Evolutionary conservation across 2,329 filamentous ascomycete species (phyloP), one percentile per base, ranked within the genome.

Genomic region (Exophiala sp.): DNA sequence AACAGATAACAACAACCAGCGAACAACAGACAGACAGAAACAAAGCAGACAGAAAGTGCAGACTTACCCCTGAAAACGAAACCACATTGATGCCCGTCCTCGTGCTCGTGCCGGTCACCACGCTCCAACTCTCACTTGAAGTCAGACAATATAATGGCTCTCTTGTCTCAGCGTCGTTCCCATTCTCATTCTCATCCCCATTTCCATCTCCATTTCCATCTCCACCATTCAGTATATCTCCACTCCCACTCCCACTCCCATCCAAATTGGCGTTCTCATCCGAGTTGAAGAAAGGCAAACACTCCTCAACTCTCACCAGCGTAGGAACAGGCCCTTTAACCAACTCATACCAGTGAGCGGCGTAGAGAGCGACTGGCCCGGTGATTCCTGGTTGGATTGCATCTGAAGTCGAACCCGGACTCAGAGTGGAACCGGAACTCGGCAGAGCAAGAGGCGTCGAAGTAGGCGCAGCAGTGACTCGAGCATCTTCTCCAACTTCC

Each of bases 291-390:
- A 5, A 19, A 21, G 35, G 35, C 7, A 53, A 11, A 51, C 58
- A 60, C 9, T 57, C 44, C 23, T 52, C 35, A 10, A 54, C 58
- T 24, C 29, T 22, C 8, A 61, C 58, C 5, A 38, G 6, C 5
- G 11, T 30, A 3, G 59, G 59, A 16, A 58, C 35, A 1, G 39
- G 42, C 6, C 42, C 38, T 21, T 44, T 40, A 2, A 42, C 27
- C 5, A 60, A 41, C 21, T 60, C 58, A 14, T 53, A 51, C 58
- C 59, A 61, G 22, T 48, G 53, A 1, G 58, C 58, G 14, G 44
- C 46, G 44, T 53, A 61, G 35, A 52, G 58, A 11, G 38, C 43
- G 43, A 48, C 23, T n/a, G 48, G 48, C 10, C 38, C 50, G 2
- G 43, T 40, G 7, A 8, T 13, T 18, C 16, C 35, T 2, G 35